Conservation (phyloP, 371 early-diverging fungal genomes). For the Lichtheimia corymbifera region DNA sequence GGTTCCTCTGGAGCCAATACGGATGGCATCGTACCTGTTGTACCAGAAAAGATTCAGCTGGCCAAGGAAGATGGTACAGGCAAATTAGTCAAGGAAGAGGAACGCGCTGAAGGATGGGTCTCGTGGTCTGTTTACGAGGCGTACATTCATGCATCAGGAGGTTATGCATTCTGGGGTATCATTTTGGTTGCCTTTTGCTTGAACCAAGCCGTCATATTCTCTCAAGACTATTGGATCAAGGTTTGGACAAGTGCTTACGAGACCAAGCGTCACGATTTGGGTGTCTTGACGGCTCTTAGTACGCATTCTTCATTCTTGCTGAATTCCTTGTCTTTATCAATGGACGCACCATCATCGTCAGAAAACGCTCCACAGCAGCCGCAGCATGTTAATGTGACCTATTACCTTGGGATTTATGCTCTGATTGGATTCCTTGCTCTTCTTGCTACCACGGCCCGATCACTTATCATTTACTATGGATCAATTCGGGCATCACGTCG, state of each 20-base stretch:
- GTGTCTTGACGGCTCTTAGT: too few relatives aligned
- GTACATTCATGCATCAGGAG: conserved; percentile 73
- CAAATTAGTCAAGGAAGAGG: conserved; percentile 70
- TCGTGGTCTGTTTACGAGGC: conserved; percentile 58
- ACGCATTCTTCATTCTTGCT: too few relatives aligned
- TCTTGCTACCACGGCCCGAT: conserved; percentile 36
- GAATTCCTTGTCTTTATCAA: too few relatives aligned
- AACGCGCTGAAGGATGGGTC: conserved; percentile 68
- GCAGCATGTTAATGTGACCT: conserved; percentile 30
- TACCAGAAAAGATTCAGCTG: conserved; percentile 15
- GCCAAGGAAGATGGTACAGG: conserved; percentile 13
- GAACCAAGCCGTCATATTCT: conserved; percentile 46
- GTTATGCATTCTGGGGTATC: conserved; percentile 53
- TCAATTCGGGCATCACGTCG: conserved; percentile 49
- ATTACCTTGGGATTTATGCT: conserved; percentile 59
- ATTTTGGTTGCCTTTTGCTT: conserved; percentile 51
- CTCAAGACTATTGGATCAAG: conserved; percentile 68
- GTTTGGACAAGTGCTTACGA: conserved; percentile 52
- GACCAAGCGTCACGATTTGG: too few relatives aligned
- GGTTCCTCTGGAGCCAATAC: conserved; percentile 10
- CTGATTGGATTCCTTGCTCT: conserved; percentile 51
- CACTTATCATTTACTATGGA: conserved; percentile 43
- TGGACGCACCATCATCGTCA: too few relatives aligned
- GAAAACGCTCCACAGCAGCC: background rate
- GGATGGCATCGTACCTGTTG: conserved; percentile 36